phyloP scores from a whole-genome alignment of 1,284 basidiomycete species.

The Sanghuangporus baumii region DNA sequence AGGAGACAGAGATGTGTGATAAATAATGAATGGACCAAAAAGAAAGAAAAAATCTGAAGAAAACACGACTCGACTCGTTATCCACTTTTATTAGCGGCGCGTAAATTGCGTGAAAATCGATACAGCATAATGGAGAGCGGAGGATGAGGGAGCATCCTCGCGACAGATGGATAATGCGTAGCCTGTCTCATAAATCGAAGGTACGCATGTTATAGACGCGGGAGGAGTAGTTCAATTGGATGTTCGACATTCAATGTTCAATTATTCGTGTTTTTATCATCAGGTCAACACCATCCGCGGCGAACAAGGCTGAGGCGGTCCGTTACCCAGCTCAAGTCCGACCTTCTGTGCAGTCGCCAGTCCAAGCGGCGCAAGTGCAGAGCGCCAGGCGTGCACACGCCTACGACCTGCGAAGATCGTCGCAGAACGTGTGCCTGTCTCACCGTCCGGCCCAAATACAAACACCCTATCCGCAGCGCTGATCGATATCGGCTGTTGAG shows the following conservation, averaged over 20 bases:
- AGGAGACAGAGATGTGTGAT: neutral
- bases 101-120: too few species aligned
- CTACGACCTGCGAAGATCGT: conserved; percentile 50
- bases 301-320: conserved; percentile 34
- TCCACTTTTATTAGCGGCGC: too few species aligned
- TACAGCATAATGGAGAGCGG: too few species aligned
- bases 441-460: conserved; percentile 71
- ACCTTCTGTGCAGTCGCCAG: conserved; percentile 62
- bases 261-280: too few species aligned
- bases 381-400: conserved; percentile 47
- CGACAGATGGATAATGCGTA: too few species aligned
- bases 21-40: neutral
- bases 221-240: too few species aligned
- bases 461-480: conserved; percentile 45
- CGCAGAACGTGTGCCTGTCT: conserved; percentile 53
- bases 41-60: too few species aligned
- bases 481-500: conserved; percentile 14
- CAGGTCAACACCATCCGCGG: neutral
- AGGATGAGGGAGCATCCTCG: too few species aligned
- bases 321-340: conserved; percentile 64
- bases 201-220: too few species aligned
- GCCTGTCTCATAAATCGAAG: too few species aligned
- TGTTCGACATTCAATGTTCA: too few species aligned
- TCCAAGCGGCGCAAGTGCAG: conserved; percentile 60
- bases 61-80: too few species aligned